A percentile compares a stretch with the other conserved stretches of the same genome.
Evolutionary conservation across 2,329 filamentous ascomycete genomes (phyloP).

Genomic region (Raffaelea albimanens): DNA sequence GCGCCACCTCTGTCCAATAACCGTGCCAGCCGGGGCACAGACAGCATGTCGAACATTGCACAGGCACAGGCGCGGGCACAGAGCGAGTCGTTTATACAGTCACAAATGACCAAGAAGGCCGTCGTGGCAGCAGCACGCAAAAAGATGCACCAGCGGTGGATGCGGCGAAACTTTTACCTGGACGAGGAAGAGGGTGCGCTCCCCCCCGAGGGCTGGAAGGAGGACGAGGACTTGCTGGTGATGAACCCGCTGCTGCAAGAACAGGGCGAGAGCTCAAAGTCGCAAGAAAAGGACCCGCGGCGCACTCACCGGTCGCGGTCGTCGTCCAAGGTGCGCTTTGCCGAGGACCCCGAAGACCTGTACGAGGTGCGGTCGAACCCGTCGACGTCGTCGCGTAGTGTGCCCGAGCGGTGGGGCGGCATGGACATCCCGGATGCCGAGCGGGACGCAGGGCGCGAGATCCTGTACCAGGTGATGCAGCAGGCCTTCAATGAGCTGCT

Average conservation of each 20-base stretch:
- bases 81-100: slow-evolving; percentile 23
- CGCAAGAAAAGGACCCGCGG: neutral
- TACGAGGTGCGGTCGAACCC: slow-evolving; percentile 62
- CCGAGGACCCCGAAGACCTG: slow-evolving; percentile 56
- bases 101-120: slow-evolving; percentile 26
- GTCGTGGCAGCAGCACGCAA: slow-evolving; percentile 35
- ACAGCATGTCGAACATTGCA: too few relatives aligned
- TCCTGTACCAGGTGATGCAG: slow-evolving; percentile 84
- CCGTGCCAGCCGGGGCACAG: too few relatives aligned
- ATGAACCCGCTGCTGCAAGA: slow-evolving; percentile 11
- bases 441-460: slow-evolving; percentile 74
- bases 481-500: slow-evolving; percentile 90
- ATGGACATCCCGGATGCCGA: slow-evolving; percentile 74
- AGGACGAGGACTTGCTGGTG: slow-evolving; percentile 46
- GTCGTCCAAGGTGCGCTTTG: slow-evolving; percentile 71
- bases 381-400: slow-evolving; percentile 62
- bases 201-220: slow-evolving; percentile 55
- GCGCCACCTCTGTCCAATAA: too few relatives aligned
- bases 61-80: slow-evolving; percentile 10
- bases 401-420: slow-evolving; percentile 67
- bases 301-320: slow-evolving; percentile 52
- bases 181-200: slow-evolving; percentile 72
- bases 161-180: slow-evolving; percentile 68
- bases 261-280: neutral
- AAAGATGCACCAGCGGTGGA: slow-evolving; percentile 63